Evolutionary conservation across 352 stramenopile genomes (phyloP), one percentile per base, ranked within the genome.

Genomic region (Lagenidium giganteum): DNA sequence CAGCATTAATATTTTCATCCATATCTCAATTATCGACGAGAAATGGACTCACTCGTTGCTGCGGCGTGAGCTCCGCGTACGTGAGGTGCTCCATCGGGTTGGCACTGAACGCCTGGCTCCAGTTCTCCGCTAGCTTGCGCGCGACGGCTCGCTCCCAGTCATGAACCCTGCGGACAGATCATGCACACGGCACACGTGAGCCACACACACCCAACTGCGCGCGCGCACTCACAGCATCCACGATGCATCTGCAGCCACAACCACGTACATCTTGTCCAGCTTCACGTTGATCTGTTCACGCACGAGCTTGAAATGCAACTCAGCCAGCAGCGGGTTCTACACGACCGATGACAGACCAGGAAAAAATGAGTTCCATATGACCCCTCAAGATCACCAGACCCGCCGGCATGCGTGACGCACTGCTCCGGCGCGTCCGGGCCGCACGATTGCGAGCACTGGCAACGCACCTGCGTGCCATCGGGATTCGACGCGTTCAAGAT

Each of bases 251-350:
- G 32, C 26, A 45, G 22, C 14, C 16, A 3, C 35, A 29, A 2
- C 1, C 1, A 75, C 72, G 28, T 41, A 89, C 79, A 92, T 89
- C 67, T 74, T 78, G 38, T 89, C 76, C 57, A 87, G 62, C 63
- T 92, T 92, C 20, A 80, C 63, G 44, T 67, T 70, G 22, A 57
- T 67, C 37, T 88, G 76, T 45, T 92, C 79, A 14, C 79, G 68
- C 14, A 73, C 64, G 32, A 92, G 61, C 63, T 89, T 88, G 51
- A 78, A 92, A 52, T 92, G 79, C 31, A 92, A 31, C 62, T 92
- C 79, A 11, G 79, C 79, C 39, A 92, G 50, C 23, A 92, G 53
- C 53, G 77, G 61, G 43, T 83, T 39, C 79, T 92, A 48, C 23
- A 12, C 20, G 43, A 26, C 37, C 36, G 13, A 43, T 8, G 24